Percentiles rank a stretch among this genome's conserved stretches.
These are phyloP conservation scores for Yamadazyma endophytica DNA, from an alignment of 805 yeast genomes.

Conservation along the genomic window DNA sequence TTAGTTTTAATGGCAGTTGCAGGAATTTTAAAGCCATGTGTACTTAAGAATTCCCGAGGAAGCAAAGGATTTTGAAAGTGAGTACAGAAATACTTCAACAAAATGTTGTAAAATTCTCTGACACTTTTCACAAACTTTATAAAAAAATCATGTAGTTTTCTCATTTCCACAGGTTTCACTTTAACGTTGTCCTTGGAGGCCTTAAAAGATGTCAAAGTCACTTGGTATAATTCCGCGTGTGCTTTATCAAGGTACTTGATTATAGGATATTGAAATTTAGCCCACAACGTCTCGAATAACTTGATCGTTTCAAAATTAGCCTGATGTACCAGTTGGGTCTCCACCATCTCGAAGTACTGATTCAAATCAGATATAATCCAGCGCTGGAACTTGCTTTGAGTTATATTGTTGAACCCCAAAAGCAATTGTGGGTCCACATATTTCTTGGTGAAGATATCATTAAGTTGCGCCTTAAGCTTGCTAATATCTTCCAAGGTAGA, in stretches of 20 bases:
- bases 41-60: conserved; percentile 28
- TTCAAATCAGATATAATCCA: conserved; percentile 37
- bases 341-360: conserved; percentile 19
- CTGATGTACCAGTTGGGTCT: conserved; percentile 6
- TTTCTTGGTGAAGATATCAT: conserved; percentile 14
- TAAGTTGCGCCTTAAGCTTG: conserved; percentile 16
- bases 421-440: conserved; percentile 40
- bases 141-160: conserved; percentile 52
- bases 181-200: conserved; percentile 14
- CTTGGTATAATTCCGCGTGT: conserved; percentile 22
- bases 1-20: conserved; percentile 9
- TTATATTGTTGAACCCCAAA: conserved; percentile 45
- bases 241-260: conserved; percentile 51
- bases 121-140: conserved; percentile 46
- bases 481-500: conserved; percentile 13
- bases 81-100: conserved; percentile 39
- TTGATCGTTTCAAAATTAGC: conserved; percentile 35
- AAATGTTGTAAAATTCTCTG: conserved; percentile 41
- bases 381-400: conserved; percentile 43
- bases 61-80: conserved; percentile 30
- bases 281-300: conserved; percentile 50
- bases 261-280: conserved; percentile 59
- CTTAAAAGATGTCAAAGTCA: conserved; percentile 6
- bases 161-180: conserved; percentile 46
- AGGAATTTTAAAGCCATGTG: conserved; percentile 20